phyloP scores from a whole-genome alignment of 78 protist genomes.

The Dictyostelium firmibasis region DNA sequence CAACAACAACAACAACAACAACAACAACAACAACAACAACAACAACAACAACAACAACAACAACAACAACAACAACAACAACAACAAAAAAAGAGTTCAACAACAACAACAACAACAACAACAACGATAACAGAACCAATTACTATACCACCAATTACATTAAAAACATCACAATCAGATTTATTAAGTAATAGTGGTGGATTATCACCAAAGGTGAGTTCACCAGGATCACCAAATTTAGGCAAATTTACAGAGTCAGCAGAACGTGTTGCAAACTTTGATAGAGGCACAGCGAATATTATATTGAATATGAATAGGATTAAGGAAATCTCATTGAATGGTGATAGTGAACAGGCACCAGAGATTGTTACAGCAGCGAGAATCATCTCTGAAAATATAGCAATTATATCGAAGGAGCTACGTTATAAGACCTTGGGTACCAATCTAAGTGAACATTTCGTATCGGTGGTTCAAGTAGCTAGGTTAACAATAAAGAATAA shows the following conservation, averaged over 20 bases:
- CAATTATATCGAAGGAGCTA: constrained; percentile 2
- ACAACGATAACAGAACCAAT: not conserved
- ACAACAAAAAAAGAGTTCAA: not conserved
- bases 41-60: not conserved
- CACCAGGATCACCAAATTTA: not conserved
- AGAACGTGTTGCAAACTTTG: constrained; percentile 3
- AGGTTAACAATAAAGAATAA: constrained; percentile 21
- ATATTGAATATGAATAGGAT: constrained; percentile 21
- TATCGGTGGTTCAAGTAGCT: constrained; percentile 5
- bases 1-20: not conserved
- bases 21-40: not conserved
- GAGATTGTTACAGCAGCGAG: constrained; percentile 20
- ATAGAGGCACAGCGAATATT: constrained; percentile 1
- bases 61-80: not conserved
- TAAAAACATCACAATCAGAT: not conserved
- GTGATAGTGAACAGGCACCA: constrained; percentile 21
- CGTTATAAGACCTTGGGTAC: not conserved
- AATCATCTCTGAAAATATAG: constrained; percentile 39
- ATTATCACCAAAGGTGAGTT: constrained; percentile 1
- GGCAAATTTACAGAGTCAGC: constrained; percentile 2
- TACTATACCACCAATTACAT: not conserved
- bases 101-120: not conserved
- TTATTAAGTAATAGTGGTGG: not conserved
- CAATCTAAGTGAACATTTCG: constrained; percentile 1
- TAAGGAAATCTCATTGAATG: constrained; percentile 39